Base-by-base conservation (phyloP, 2,329 filamentous ascomycete species). In the Phoma sp. region DNA sequence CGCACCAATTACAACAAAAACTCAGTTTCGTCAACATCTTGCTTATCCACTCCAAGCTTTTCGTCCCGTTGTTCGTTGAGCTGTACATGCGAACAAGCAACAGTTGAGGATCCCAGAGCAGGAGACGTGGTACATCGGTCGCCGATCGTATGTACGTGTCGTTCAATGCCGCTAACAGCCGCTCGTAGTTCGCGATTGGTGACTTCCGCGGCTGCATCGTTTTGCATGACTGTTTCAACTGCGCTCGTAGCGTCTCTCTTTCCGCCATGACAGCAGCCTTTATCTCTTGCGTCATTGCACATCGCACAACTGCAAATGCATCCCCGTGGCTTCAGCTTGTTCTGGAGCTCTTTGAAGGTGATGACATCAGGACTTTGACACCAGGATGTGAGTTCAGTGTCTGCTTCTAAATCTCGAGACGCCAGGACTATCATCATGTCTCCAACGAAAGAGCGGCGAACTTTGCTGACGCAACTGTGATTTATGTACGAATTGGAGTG, bases 401-500 rank as follows among this genome's bases (percentile, higher is more conserved):
- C 54, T 10, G 57, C 15, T 3, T 59, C 56, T 3, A 68, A 10
- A 30, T 76, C 69, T n/a, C 68, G 60, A 14, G 67, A 69, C 3
- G 79, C 79, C 7, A 75, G 76, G 1, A 80, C 43, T 2, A 79
- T 62, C 55, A 68, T 61, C 62, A 66, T 65, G 42, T 68, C 78
- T 18, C 78, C 78, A 5, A 78, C 62, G 39, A 72, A 77, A 2
- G 74, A 66, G 23, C 74, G 75, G 36, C 64, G 65, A 0, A 63
- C 53, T 51, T 78, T 80, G 26, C 70, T 46, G 1, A 71, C 42
- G 49, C 78, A 80, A n/a, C n/a, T n/a, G n/a, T n/a, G n/a, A n/a
- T n/a, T n/a, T n/a, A n/a, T n/a, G n/a, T n/a, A n/a, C n/a, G n/a
- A n/a, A n/a, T n/a, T n/a, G n/a, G n/a, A n/a, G n/a, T n/a, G n/a